Evolutionary conservation across 78 protist species (phyloP).

Genomic region (Bodo saltans): DNA sequence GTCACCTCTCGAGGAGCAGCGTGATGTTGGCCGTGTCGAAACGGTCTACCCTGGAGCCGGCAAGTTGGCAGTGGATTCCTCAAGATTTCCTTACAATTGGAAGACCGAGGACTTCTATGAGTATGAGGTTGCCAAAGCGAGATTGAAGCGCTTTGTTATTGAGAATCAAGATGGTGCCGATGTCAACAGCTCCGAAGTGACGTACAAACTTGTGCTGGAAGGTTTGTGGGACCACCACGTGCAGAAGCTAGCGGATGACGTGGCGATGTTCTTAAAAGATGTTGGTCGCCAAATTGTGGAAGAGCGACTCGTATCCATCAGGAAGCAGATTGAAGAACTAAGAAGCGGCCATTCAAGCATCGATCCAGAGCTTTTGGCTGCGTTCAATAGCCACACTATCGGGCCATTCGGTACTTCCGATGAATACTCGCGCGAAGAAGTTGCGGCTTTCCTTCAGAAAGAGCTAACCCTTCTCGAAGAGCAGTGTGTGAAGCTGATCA

Average conservation of each 20-base stretch:
- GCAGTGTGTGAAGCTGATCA: not conserved
- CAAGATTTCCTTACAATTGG: not conserved
- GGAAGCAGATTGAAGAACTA: too few species aligned
- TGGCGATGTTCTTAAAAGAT: not conserved
- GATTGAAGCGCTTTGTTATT: not conserved
- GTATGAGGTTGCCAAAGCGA: not conserved
- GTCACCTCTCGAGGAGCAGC: not conserved
- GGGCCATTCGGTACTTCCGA: not conserved
- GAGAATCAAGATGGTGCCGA: not conserved
- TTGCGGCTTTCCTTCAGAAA: not conserved
- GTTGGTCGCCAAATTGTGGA: not conserved
- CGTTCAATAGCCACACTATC: too few species aligned
- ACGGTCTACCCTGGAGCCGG: not conserved
- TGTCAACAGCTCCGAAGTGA: not conserved
- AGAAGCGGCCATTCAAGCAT: too few species aligned
- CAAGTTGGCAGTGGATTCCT: too few species aligned
- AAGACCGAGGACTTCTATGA: not conserved
- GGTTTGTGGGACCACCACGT: not conserved
- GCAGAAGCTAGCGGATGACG: not conserved
- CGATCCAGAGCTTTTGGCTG: too few species aligned
- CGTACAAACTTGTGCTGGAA: not conserved
- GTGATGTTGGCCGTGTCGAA: not conserved
- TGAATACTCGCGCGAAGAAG: not conserved
- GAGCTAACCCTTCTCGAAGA: not conserved
- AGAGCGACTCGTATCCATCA: not conserved